Evolutionary conservation across 805 yeast species (phyloP), one percentile per base, ranked within the genome.

Genomic region (Danielozyma ontarioensis): DNA sequence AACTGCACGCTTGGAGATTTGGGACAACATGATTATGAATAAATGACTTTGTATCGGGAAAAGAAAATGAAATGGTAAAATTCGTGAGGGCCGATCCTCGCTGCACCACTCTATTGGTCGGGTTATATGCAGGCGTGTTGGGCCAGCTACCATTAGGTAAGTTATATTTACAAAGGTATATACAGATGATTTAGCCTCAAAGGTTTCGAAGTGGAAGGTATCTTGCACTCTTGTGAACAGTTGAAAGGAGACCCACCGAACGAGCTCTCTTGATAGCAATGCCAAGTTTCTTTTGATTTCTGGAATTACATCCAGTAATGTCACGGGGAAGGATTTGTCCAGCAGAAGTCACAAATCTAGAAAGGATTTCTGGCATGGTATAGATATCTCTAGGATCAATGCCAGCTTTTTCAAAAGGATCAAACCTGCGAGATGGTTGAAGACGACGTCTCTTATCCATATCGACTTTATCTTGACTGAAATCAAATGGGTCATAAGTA

Each of bases 401-500:
- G 14, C 76, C 80, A 25, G 66, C 57, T 37, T 58, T 56, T 38
- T 64, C 72, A 44, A 76, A 72, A 27, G 70, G 59, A 40, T 62
- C 62, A 34, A 37, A 35, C 37, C 53, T 36, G 25, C 42, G 33
- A 16, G 39, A 33, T n/a, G 5, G 4, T 14, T 16, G 12, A 6
- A 12, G 3, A 5, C 27, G 15, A 7, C 15, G 15, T 41, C 65
- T 70, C 41, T 55, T 64, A 29, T 75, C 79, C 45, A 76, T 71
- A 39, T 70, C 64, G 25, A 75, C 48, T 44, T 72, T 75, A 29
- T 80, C 75, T 48, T 76, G 57, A 19, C 84, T 74, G 46, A 86
- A 85, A 55, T 85, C 95, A 58, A 80, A 81, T 32, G 96, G 93
- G 46, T 83, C 90, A 52, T 87, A 87, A 0, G 76, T 72, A 4